These are phyloP conservation scores for Botryotinia narcissicola DNA, from an alignment of 2,329 filamentous ascomycete species.

Conservation along the genomic window DNA sequence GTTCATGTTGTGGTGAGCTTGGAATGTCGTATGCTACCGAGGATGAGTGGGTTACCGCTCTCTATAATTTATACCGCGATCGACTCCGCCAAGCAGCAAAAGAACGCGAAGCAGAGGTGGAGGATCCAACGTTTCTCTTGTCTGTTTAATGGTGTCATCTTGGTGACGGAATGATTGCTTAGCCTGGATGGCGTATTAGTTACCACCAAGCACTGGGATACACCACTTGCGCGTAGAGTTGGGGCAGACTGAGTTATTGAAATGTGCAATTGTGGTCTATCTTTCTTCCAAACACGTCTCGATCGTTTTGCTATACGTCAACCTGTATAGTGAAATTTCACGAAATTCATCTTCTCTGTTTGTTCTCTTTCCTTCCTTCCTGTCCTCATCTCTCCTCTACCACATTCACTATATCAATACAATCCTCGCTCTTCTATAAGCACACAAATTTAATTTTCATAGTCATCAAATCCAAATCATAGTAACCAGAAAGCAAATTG, in stretches of 20 bases:
- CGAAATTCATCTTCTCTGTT: not conserved
- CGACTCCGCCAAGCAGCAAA: too few species aligned
- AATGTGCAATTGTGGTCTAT: not conserved
- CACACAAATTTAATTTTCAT: not conserved
- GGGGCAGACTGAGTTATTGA: not conserved
- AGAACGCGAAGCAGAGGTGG: not conserved
- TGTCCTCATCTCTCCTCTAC: not conserved
- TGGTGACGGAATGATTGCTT: rapidly evolving
- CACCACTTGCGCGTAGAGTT: not conserved
- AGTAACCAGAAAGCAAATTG: too few species aligned
- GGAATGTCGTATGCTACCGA: not conserved
- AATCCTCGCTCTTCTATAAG: not conserved
- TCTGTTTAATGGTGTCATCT: not conserved
- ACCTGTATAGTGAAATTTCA: not conserved
- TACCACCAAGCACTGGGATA: not conserved
- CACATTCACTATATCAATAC: not conserved
- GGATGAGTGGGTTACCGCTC: too few species aligned
- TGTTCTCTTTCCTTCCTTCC: not conserved
- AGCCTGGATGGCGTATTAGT: rapidly evolving
- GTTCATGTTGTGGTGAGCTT: not conserved
- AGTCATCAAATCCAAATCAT: not conserved
- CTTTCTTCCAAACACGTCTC: not conserved
- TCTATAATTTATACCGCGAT: too few species aligned
- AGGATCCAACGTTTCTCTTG: not conserved
- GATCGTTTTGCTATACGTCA: too few species aligned